Evolutionary conservation across 768 basidiomycete genomes (phyloP), one percentile per base, ranked within the genome.

Genomic region (Macrolepiota albuminosa): DNA sequence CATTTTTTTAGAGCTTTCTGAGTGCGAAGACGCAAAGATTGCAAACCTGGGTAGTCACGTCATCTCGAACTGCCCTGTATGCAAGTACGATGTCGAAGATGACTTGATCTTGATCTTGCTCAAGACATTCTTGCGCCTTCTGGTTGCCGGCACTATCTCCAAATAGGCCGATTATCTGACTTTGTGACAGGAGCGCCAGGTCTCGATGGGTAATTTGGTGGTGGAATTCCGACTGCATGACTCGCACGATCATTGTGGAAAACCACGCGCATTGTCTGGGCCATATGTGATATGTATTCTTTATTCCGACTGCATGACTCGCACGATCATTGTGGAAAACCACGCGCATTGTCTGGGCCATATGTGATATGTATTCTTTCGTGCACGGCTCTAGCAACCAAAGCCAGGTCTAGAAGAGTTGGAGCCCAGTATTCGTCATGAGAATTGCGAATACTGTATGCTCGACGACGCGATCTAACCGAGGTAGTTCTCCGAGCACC

Each of bases 211-310:
- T 36, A 40, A 64, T 37, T 13, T 59, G 54, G 34, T 64, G 58
- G 3, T 47, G 51, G 29, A 64, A 64, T 18, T 62, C 53, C 7
- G 58, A 56, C 52, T 64, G 61, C 58, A 64, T 42, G 14, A 55
- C 56, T 13, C 56, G 58, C 34, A 64, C 34, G 36, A 64, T 52
- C 61, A 62, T 60, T 7, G 47, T 56, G 43, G 61, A 61, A 47
- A 62, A 64, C 61, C 63, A 62, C 26, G 56, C 56, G 26, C 63
- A 62, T 53, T 64, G 64, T n/a, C 59, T 50, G 2, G 52, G 56
- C 59, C 58, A 64, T 39, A 55, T 42, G 29, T 64, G 54, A 24
- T 61, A 58, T 52, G 60, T 61, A 42, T 64, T 64, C 34, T 60
- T 64, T 9, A 64, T 18, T 62, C 53, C 7, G 58, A 56, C 52